Evolutionary conservation across 768 basidiomycete genomes (phyloP), one percentile per base, ranked within the genome.

Genomic region (Termitomyces eurrhizus): DNA sequence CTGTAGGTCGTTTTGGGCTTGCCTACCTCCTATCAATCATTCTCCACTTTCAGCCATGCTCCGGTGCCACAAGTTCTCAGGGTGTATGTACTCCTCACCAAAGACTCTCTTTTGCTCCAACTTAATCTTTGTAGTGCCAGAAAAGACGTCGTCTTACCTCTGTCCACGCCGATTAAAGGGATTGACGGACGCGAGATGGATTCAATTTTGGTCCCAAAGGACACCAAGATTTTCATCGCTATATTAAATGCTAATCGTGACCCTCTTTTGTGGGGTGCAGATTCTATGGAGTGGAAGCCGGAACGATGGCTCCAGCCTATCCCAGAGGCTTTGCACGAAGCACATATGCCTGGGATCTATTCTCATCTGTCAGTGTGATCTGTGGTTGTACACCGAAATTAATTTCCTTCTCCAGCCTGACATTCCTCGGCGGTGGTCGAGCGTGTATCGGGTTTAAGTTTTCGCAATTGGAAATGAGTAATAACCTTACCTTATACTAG

Each of bases 391-490:
- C 29, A 54, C 1, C 14, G 26, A 54, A 18, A 54, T 29, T 54
- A 29, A 54, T 41, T 12, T 26, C 24, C 24, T 37, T 29, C 36
- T 52, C 11, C 26, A 54, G 52, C 8, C 36, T 53, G 37, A 53
- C 52, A 24, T 53, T 53, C 52, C 37, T 53, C 2, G 52, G 52
- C 2, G 52, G 52, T 11, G 52, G 52, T 39, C 52, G 52, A 26
- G 52, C 52, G 7, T 53, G 52, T 39, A 53, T 53, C 26, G 52
- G 52, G 1, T 53, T 54, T 6, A 54, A 54, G 29, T 54, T 54
- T 29, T 54, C 53, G 18, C 53, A 54, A 26, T 42, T 54, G 53
- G 53, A 54, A 54, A 54, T 54, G 53, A 54, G 53, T 54, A 54
- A n/a, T n/a, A 41, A 18, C 44, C 29, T 8, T 35, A 13, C 26